Evolutionary conservation across 116 monocot genomes (phyloP).

Genomic region (Iris pallida): DNA sequence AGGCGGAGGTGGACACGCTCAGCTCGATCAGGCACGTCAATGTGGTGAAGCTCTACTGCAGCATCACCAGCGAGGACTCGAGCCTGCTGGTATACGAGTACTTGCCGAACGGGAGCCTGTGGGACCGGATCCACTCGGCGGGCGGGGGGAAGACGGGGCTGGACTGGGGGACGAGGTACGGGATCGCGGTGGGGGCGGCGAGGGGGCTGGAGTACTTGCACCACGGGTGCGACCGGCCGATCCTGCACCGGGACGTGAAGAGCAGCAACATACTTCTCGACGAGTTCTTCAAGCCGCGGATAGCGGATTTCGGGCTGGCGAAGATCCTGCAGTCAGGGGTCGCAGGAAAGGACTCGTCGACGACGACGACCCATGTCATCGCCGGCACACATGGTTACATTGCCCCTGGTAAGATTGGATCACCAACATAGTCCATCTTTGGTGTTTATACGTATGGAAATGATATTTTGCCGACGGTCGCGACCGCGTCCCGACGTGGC

Average conservation of each 20-base stretch:
- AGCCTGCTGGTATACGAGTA: constrained; percentile 71
- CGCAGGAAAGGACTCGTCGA: background rate
- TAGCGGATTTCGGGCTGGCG: constrained; percentile 75
- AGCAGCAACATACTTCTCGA: constrained; percentile 77
- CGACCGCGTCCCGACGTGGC: no score
- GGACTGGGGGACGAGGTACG: constrained; percentile 54
- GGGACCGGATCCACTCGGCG: constrained; percentile 46
- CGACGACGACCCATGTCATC: constrained; percentile 26
- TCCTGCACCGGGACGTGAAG: constrained; percentile 74
- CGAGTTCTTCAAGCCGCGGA: constrained; percentile 50
- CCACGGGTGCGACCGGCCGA: constrained; percentile 55
- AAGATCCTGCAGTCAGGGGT: constrained; percentile 30
- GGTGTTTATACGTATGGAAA: no score
- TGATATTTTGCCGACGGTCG: no score
- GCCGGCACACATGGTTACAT: constrained; percentile 88
- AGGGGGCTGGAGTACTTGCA: constrained; percentile 74
- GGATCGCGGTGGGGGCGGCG: constrained; percentile 57
- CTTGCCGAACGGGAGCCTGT: constrained; percentile 68
- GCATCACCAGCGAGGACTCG: constrained; percentile 59
- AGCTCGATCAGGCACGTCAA: constrained; percentile 73
- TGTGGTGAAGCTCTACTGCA: constrained; percentile 77
- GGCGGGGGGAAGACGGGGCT: constrained; percentile 14
- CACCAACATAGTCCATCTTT: no score
- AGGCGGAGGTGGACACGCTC: constrained; percentile 61
- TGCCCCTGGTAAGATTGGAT: constrained; percentile 37